Percentiles rank a stretch among this genome's conserved stretches.
These are phyloP conservation scores for Blastocystis hominis DNA, from an alignment of 352 stramenopile genomes.

Conservation along the genomic window DNA sequence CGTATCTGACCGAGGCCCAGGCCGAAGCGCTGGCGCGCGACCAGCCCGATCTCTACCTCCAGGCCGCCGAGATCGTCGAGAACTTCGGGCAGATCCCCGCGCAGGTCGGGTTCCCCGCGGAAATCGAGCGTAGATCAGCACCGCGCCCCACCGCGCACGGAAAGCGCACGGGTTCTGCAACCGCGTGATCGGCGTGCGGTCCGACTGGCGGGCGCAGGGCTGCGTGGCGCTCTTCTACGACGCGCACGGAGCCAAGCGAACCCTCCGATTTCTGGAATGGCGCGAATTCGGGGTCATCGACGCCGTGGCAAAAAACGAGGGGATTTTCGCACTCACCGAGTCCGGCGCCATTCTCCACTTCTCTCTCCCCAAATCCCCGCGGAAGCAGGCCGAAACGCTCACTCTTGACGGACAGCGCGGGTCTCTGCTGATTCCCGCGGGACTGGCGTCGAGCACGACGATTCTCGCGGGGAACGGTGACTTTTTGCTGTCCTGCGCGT, in stretches of 20 bases:
- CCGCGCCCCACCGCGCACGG: not conserved
- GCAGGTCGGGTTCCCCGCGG: not conserved
- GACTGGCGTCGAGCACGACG: not conserved
- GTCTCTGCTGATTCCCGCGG: not conserved
- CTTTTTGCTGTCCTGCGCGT: not conserved
- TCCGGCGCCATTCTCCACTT: not conserved
- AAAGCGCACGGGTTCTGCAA: not conserved
- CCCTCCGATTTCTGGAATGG: not conserved
- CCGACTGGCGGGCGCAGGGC: not conserved
- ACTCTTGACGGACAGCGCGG: not conserved
- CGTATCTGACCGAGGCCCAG: conserved; percentile 64
- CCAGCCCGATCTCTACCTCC: not conserved
- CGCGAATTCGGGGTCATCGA: not conserved
- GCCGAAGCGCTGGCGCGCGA: not conserved
- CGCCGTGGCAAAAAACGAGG: not conserved
- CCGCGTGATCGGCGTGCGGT: not conserved
- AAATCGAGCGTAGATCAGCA: not conserved
- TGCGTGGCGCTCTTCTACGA: not conserved
- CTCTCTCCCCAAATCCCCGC: not conserved
- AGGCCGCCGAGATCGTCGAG: conserved; percentile 1
- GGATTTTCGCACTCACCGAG: not conserved
- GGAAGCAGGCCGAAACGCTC: not conserved
- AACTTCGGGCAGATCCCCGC: conserved; percentile 44
- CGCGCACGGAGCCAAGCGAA: not conserved
- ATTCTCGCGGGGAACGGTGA: not conserved